phyloP scores from a whole-genome alignment of 306 rosid species.

The Carpinus viminea region DNA sequence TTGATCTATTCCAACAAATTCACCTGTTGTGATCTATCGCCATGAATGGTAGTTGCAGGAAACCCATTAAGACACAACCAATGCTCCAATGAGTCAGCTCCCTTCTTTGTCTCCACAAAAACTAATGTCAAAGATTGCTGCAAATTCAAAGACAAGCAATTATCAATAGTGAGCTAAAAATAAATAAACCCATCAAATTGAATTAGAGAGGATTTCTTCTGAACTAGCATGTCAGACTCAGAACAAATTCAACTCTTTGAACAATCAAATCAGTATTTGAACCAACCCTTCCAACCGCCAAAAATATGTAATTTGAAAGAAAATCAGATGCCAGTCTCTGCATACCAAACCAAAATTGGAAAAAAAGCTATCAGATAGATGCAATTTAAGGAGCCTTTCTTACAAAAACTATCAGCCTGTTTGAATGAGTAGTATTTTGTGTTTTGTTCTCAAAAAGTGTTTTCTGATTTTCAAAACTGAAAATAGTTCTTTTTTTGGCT shows the following conservation, averaged over 20 bases:
- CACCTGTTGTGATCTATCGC: constrained; percentile 95
- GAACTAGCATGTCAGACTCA: constrained; percentile 58
- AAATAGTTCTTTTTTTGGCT: too few relatives aligned
- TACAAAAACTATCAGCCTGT: not conserved
- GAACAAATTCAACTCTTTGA: constrained; percentile 94
- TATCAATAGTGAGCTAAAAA: constrained; percentile 19
- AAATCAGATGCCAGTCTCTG: constrained; percentile 95
- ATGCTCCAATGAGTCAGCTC: constrained; percentile 92
- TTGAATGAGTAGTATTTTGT: too few relatives aligned
- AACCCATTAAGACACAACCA: constrained; percentile 84
- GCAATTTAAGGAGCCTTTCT: constrained; percentile 9
- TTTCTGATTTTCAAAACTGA: too few relatives aligned
- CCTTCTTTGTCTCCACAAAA: constrained; percentile 98
- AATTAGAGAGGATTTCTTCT: not conserved
- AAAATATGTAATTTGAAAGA: constrained; percentile 77
- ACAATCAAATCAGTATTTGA: constrained; percentile 92
- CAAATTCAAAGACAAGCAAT: constrained; percentile 29
- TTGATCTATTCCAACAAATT: constrained; percentile 23
- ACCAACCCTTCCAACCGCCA: constrained; percentile 98
- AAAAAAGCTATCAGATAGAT: constrained; percentile 17
- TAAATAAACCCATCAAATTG: constrained; percentile 9
- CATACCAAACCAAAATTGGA: constrained; percentile 31
- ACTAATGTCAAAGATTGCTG: constrained; percentile 94
- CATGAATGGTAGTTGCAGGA: constrained; percentile 96
- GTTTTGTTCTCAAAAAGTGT: too few relatives aligned